phyloP scores from a whole-genome alignment of 768 basidiomycete species.

The Pleurotus tuoliensis region DNA sequence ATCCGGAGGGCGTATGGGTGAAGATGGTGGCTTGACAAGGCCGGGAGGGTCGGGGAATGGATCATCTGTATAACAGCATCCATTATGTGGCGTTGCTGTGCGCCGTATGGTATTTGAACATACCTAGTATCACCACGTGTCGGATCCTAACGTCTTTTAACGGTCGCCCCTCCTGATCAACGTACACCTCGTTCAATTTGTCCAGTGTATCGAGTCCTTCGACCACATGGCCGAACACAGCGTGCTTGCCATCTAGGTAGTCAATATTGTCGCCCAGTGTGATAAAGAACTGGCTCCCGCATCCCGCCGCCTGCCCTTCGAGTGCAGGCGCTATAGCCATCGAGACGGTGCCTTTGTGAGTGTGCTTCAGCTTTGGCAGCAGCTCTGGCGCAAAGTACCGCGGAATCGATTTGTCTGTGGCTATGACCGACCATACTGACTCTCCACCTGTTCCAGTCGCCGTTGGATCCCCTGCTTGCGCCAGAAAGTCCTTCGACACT shows the following conservation, averaged over 20 bases:
- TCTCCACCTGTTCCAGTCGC: slow-evolving; percentile 94
- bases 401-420: slow-evolving; percentile 33
- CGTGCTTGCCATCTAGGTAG: slow-evolving; percentile 90
- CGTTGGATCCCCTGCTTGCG: slow-evolving; percentile 94
- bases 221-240: slow-evolving; percentile 93
- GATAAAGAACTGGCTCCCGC: slow-evolving; percentile 96
- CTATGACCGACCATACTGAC: slow-evolving; percentile 76
- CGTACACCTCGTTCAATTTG: slow-evolving; percentile 88
- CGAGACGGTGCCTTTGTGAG: slow-evolving; percentile 82
- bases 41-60: slow-evolving; percentile 88
- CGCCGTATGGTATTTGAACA: slow-evolving; percentile 6
- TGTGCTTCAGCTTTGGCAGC: slow-evolving; percentile 79
- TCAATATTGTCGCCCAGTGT: slow-evolving; percentile 89
- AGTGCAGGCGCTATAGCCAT: slow-evolving; percentile 94
- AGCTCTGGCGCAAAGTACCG: slow-evolving; percentile 90
- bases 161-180: slow-evolving; percentile 85
- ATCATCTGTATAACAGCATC: slow-evolving; percentile 58
- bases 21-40: slow-evolving; percentile 65
- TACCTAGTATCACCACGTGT: slow-evolving; percentile 94
- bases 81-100: too few relatives aligned
- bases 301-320: slow-evolving; percentile 67
- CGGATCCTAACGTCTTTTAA: slow-evolving; percentile 93
- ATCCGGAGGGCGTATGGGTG: slow-evolving; percentile 81
- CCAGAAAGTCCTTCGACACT: slow-evolving; percentile 98
- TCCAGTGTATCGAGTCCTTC: slow-evolving; percentile 91